A percentile compares a stretch with the other conserved stretches of the same genome.
Evolutionary conservation across 2,329 filamentous ascomycete genomes (phyloP).

Genomic region (Penicillium sumatraense): DNA sequence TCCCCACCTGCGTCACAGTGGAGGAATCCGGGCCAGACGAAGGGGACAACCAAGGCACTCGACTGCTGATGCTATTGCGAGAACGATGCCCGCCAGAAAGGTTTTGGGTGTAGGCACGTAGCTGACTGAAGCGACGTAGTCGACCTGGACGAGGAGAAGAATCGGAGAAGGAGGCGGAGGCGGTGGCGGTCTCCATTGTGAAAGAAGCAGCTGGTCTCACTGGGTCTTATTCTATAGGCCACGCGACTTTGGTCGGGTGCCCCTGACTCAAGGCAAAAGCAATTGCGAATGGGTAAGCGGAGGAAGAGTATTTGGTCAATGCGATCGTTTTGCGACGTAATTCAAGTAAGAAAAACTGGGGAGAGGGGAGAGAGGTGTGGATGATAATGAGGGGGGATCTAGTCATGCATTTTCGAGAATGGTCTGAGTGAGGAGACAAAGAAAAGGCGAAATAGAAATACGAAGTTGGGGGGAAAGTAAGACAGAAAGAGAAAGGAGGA

Average conservation of each 20-base stretch:
- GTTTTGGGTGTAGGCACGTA: conserved; percentile 44
- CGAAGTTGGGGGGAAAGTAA: background rate
- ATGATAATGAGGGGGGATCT: background rate
- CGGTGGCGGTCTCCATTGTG: conserved; percentile 34
- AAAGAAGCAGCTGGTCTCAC: conserved; percentile 26
- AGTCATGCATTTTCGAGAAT: background rate
- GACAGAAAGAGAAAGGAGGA: background rate
- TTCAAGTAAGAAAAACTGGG: background rate
- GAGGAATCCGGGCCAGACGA: conserved; percentile 34
- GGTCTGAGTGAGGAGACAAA: background rate
- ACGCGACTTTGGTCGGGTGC: background rate
- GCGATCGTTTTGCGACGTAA: background rate
- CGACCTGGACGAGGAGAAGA: conserved; percentile 37
- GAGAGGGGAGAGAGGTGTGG: background rate
- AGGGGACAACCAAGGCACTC: conserved; percentile 41
- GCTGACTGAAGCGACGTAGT: conserved; percentile 46
- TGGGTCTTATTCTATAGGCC: background rate
- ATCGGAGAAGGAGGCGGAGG: conserved; percentile 40
- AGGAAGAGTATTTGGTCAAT: background rate
- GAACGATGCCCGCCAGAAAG: conserved; percentile 32
- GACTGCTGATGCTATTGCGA: conserved; percentile 42
- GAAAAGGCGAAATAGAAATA: background rate
- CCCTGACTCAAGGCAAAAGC: background rate
- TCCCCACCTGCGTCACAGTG: conserved; percentile 25
- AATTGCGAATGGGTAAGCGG: background rate